These are phyloP conservation scores for Colletotrichum sp. DNA, from an alignment of 2,329 filamentous ascomycete genomes.

Conservation along the genomic window DNA sequence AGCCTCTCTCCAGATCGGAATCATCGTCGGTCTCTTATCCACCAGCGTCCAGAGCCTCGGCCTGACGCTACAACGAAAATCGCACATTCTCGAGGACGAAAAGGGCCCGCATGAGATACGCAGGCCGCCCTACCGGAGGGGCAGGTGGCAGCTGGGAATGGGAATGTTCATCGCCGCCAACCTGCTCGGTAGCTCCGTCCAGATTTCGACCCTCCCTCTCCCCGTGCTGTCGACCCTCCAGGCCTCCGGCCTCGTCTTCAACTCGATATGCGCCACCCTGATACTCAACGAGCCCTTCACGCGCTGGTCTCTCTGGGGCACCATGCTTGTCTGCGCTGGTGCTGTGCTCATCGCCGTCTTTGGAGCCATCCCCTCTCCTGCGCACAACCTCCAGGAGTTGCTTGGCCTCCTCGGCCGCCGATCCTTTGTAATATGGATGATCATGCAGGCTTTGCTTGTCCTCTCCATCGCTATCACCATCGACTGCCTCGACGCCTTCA, in stretches of 20 bases:
- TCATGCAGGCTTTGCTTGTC: constrained; percentile 76
- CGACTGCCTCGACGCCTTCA: constrained; percentile 58
- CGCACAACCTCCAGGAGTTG: constrained; percentile 85
- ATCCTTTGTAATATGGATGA: constrained; percentile 89
- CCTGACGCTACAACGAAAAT: constrained; percentile 95
- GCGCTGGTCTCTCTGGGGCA: constrained; percentile 88
- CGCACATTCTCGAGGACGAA: constrained; percentile 96
- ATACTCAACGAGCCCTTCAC: constrained; percentile 95
- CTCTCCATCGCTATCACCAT: constrained; percentile 68
- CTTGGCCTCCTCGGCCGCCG: constrained; percentile 74
- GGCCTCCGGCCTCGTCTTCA: constrained; percentile 96
- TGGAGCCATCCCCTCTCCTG: constrained; percentile 90
- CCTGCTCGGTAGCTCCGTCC: constrained; percentile 91
- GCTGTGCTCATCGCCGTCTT: constrained; percentile 94
- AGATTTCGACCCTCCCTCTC: constrained; percentile 94
- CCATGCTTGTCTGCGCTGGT: constrained; percentile 83
- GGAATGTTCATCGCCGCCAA: constrained; percentile 96
- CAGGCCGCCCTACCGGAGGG: constrained; percentile 85
- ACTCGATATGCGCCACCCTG: constrained; percentile 94
- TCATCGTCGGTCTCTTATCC: constrained; percentile 90
- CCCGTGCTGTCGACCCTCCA: constrained; percentile 95
- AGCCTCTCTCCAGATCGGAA: constrained; percentile 71
- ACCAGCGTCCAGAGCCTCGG: constrained; percentile 95
- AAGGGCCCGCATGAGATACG: constrained; percentile 80
- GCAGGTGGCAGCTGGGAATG: constrained; percentile 98